phyloP scores from a whole-genome alignment of 495 filamentous ascomycete species.

The Penicillium pancosmium region DNA sequence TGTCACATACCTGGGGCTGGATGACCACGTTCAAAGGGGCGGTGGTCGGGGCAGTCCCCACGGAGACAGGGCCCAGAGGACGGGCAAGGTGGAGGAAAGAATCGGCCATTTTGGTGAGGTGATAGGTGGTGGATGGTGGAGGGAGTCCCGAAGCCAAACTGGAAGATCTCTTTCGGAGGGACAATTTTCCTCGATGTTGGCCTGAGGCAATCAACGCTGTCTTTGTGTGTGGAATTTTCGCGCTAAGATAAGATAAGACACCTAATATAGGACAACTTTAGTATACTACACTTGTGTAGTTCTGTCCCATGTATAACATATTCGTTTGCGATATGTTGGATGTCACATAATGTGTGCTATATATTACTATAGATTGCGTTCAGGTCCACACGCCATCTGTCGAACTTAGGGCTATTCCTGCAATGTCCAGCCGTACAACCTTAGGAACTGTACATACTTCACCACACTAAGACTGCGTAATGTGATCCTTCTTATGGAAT shows the following conservation, averaged over 20 bases:
- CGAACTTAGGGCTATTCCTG: too few species aligned
- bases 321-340: too few species aligned
- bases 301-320: too few species aligned
- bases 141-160: slow-evolving; percentile 23
- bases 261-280: too few species aligned
- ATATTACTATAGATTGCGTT: too few species aligned
- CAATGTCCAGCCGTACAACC: too few species aligned
- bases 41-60: slow-evolving; percentile 79
- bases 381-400: too few species aligned
- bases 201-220: slow-evolving; percentile 17
- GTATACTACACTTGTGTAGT: too few species aligned
- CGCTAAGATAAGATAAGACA: slow-evolving; percentile 57
- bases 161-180: slow-evolving; percentile 27
- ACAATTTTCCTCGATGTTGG: slow-evolving; percentile 29
- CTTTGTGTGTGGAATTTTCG: slow-evolving; percentile 53
- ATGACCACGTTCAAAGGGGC: slow-evolving; percentile 90
- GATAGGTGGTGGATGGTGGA: slow-evolving; percentile 12
- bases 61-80: slow-evolving; percentile 77
- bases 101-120: slow-evolving; percentile 66
- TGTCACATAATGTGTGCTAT: too few species aligned
- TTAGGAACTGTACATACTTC: too few species aligned
- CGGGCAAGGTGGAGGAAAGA: slow-evolving; percentile 93
- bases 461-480: too few species aligned
- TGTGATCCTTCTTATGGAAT: too few species aligned
- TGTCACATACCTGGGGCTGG: slow-evolving; percentile 83